A percentile compares a stretch with the other conserved stretches of the same genome.
Evolutionary conservation across 2,329 filamentous ascomycete genomes (phyloP).

Genomic region (Sporothrix luriei): DNA sequence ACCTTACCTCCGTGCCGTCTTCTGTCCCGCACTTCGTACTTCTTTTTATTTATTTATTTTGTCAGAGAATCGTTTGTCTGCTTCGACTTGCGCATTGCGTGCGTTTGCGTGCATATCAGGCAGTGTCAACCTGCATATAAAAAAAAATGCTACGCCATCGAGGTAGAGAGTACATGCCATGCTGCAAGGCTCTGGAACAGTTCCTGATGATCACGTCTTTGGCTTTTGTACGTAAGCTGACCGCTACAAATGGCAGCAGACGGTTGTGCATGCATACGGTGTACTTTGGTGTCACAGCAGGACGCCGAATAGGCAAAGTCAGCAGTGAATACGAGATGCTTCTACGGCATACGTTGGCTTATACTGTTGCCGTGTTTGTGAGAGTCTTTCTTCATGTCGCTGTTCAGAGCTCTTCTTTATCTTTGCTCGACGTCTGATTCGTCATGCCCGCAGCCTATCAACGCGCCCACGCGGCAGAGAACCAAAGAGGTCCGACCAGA

Average conservation of each 20-base stretch:
- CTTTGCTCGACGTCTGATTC: conserved; percentile 1
- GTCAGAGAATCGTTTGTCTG: background rate
- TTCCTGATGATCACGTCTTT: background rate
- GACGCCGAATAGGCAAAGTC: background rate
- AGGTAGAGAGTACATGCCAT: background rate
- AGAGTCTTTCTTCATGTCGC: background rate
- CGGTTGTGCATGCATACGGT: background rate
- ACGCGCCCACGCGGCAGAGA: conserved; percentile 2
- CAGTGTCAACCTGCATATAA: background rate
- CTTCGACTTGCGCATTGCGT: background rate
- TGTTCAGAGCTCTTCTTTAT: background rate
- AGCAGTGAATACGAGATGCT: background rate
- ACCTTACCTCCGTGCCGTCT: background rate
- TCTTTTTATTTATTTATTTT: too few relatives aligned
- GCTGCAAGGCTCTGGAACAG: background rate
- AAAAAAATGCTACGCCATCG: background rate
- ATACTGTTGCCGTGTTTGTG: background rate
- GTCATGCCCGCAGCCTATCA: conserved; percentile 2
- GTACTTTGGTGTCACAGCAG: background rate
- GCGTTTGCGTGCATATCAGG: background rate
- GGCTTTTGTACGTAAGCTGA: background rate
- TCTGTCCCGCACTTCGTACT: too few relatives aligned
- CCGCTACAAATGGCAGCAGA: background rate
- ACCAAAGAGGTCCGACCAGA: background rate
- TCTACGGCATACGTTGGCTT: background rate